Evolutionary conservation across 2,329 filamentous ascomycete species (phyloP).

Genomic region (Colletotrichum orbiculare): DNA sequence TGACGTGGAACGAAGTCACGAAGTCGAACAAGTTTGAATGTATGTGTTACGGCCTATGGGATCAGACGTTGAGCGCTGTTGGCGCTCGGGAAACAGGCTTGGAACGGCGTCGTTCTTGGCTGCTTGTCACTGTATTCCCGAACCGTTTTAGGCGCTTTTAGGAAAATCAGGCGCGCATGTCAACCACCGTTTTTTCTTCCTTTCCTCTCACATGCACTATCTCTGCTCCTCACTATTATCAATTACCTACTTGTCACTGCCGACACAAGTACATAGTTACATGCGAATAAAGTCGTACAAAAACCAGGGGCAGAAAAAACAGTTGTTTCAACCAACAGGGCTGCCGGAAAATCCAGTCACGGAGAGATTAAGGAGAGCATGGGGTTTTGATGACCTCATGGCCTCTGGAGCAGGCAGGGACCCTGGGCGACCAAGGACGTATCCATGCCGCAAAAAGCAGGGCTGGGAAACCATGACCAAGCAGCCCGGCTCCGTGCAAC

Average conservation of each 20-base stretch:
- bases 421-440: slow-evolving; percentile 14
- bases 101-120: slow-evolving; percentile 8
- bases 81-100: not conserved
- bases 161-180: no score
- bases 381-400: slow-evolving; percentile 33
- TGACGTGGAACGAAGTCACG: no score
- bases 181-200: no score
- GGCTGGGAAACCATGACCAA: slow-evolving; percentile 5
- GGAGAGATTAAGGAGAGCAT: slow-evolving; percentile 34
- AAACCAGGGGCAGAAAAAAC: not conserved
- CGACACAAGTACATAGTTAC: no score
- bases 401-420: slow-evolving; percentile 22
- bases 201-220: no score
- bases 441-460: slow-evolving; percentile 5
- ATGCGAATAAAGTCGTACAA: no score
- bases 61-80: not conserved
- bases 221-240: no score
- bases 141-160: slow-evolving; percentile 12
- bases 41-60: no score
- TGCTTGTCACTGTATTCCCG: slow-evolving; percentile 21
- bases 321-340: slow-evolving; percentile 16
- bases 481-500: slow-evolving; percentile 24
- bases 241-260: no score
- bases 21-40: no score
- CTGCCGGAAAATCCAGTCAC: slow-evolving; percentile 26